These are phyloP conservation scores for Balakata baccata DNA, from an alignment of 345 rosid species.

Conservation along the genomic window DNA sequence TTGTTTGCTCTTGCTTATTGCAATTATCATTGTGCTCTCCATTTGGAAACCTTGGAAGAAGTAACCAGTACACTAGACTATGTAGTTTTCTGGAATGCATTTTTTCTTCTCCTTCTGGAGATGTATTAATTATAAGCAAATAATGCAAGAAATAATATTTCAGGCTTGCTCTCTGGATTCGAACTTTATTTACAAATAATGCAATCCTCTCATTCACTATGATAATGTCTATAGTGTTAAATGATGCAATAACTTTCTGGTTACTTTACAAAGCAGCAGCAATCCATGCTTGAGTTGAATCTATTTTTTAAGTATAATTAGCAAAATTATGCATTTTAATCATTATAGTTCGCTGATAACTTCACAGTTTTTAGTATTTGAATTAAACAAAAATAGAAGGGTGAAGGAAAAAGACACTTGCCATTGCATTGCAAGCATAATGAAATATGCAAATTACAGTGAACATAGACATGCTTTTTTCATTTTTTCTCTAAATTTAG, in stretches of 20 bases:
- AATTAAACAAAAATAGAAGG: background rate
- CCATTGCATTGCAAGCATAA: background rate
- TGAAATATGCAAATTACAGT: background rate
- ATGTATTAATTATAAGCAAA: background rate
- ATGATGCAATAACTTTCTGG: too few species aligned
- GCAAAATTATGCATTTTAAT: too few species aligned
- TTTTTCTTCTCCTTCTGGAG: background rate
- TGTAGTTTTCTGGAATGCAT: background rate
- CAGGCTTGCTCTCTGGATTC: background rate
- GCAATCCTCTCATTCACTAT: too few species aligned
- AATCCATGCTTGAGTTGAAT: too few species aligned
- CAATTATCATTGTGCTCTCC: slow-evolving; percentile 47
- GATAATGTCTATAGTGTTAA: too few species aligned
- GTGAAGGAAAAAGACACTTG: background rate
- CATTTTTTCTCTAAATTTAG: background rate
- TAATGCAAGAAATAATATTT: background rate
- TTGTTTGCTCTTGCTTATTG: slow-evolving; percentile 50
- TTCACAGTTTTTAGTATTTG: background rate
- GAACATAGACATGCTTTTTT: background rate
- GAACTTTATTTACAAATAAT: background rate
- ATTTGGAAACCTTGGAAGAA: slow-evolving; percentile 61
- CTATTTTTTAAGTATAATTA: too few species aligned
- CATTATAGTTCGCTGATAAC: too few species aligned
- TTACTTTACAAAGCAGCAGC: too few species aligned
- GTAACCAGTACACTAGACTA: background rate